phyloP scores from a whole-genome alignment of 2,329 filamentous ascomycete genomes.

The Penicillium palitans region DNA sequence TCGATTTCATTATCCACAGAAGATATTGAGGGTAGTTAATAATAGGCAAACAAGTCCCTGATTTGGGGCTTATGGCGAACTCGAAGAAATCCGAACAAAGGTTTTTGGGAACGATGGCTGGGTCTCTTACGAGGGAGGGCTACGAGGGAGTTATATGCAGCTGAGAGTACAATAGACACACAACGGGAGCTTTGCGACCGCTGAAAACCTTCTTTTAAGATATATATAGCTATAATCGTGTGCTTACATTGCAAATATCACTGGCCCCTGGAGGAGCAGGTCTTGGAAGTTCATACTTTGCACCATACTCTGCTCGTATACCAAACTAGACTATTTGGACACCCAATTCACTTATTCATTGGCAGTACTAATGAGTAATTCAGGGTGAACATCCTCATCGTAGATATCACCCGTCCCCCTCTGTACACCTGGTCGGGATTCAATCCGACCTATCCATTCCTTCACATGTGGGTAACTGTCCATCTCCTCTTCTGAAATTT shows the following conservation, averaged over 20 bases:
- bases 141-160: no score
- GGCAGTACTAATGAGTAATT: not conserved
- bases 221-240: not conserved
- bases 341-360: not conserved
- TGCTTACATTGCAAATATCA: not conserved
- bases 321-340: not conserved
- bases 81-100: no score
- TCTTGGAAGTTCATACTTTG: not conserved
- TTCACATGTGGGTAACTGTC: not conserved
- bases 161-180: no score
- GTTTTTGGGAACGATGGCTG: no score
- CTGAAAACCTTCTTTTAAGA: not conserved
- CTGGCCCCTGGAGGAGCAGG: not conserved
- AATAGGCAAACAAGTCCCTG: no score
- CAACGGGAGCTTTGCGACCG: no score
- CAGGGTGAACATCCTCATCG: not conserved
- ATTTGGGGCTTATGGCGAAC: no score
- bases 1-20: no score
- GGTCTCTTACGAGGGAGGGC: no score
- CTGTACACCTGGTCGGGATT: not conserved
- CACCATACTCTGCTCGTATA: not conserved
- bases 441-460: not conserved
- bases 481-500: not conserved
- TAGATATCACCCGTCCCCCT: not conserved
- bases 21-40: no score